Evolutionary conservation across 2,329 filamentous ascomycete species (phyloP), one percentile per base, ranked within the genome.

Genomic region (Cladosporium sp.): DNA sequence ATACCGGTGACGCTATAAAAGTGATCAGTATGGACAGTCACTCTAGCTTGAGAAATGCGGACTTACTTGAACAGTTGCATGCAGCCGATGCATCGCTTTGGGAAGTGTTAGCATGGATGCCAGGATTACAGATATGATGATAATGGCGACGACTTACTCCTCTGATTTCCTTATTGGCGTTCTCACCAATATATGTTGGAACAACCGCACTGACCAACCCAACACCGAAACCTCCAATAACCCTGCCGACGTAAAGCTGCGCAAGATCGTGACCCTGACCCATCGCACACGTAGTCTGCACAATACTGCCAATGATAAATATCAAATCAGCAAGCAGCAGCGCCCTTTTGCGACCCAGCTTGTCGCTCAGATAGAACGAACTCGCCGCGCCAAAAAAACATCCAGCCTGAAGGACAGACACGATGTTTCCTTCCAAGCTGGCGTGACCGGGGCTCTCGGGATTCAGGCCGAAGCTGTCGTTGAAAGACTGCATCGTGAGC

Each of bases 171-270:
- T 80, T 80, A 57, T 80, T 80, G 6, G 78, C 79, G 66, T 80
- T 80, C 67, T 81, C 79, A n/a, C 78, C 78, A 67, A 80, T 79
- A 65, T 80, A 80, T 0, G 78, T 80, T 3, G 79, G 79, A 1
- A 80, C 78, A 5, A 81, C 78, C 6, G 79, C 79, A 60, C 72
- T 76, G 35, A 80, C 79, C 44, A 80, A 67, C 1, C 80, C 80
- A 6, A 81, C 79, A 0, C 80, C 80, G 66, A 81, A 80, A 0
- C 80, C 80, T 18, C 79, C 79, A 66, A 81, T 79, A 10, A 80
- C 76, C 16, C 80, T 72, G 6, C 80, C 79, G 16, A 80, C 72
- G 52, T 81, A 81, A 5, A 81, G 70, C 64, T 80, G 78, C 1
- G 76, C 68, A 16, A 81, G 69, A 67, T 72, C 70, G 14, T 73